phyloP scores from a whole-genome alignment of 352 stramenopile genomes.

The Phytophthora ramorum region DNA sequence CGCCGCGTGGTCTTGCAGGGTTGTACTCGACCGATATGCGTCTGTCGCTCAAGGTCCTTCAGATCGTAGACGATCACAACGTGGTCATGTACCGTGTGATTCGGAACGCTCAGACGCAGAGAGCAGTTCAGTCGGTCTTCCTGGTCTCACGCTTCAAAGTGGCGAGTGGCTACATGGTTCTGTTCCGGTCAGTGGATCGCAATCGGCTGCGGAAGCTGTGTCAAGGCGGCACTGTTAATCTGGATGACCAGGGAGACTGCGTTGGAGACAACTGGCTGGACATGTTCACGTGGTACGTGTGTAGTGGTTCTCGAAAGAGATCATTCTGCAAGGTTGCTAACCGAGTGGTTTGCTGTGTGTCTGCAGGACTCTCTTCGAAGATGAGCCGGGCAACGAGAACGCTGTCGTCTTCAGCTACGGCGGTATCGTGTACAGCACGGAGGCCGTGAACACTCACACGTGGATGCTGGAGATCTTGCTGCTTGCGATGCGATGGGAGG shows the following conservation, averaged over 20 bases:
- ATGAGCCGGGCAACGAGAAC: constrained; percentile 32
- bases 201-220: neutral
- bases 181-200: neutral
- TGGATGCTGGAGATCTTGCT: constrained; percentile 78
- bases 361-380: constrained; percentile 56
- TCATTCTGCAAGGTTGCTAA: constrained; percentile 2
- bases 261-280: constrained; percentile 55
- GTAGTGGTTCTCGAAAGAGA: neutral
- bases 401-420: constrained; percentile 58
- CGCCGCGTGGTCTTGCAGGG: constrained; percentile 4
- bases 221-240: neutral
- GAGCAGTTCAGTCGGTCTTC: neutral
- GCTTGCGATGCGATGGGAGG: constrained; percentile 67
- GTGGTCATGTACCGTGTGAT: neutral
- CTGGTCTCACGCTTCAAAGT: neutral
- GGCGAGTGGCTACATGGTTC: neutral
- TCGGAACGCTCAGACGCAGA: neutral
- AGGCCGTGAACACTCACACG: constrained; percentile 45
- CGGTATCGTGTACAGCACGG: constrained; percentile 49
- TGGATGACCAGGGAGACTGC: neutral
- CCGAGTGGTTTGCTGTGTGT: constrained; percentile 3
- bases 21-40: neutral
- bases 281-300: constrained; percentile 60
- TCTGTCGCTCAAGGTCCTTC: neutral
- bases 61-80: neutral